Percentiles rank a stretch among this genome's conserved stretches.
Evolutionary conservation across 495 filamentous ascomycete genomes (phyloP).

Genomic region (Durotheca rogersii): DNA sequence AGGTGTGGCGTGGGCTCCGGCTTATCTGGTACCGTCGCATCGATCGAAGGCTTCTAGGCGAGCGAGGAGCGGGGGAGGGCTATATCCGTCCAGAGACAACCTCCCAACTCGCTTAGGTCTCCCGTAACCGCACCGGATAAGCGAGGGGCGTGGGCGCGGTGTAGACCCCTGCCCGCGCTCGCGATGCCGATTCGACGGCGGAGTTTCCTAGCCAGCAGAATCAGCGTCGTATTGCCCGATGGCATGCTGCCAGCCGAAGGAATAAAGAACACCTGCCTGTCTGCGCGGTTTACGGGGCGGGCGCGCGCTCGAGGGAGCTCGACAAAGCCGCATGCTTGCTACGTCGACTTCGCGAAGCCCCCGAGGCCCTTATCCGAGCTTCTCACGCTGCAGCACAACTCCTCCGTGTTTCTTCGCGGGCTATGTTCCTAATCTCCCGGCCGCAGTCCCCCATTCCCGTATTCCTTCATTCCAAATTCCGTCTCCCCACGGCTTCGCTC

Average conservation of each 20-base stretch:
- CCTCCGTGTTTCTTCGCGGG: constrained; percentile 8
- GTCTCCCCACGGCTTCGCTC: constrained; percentile 24
- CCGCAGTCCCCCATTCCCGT: constrained; percentile 25
- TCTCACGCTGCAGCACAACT: constrained; percentile 16
- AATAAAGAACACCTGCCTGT: too few relatives aligned
- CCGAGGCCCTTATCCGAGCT: neutral
- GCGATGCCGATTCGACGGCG: constrained; percentile 22
- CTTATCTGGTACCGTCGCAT: constrained; percentile 5
- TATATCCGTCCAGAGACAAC: constrained; percentile 15
- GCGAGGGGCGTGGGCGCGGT: too few relatives aligned
- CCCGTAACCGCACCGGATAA: too few relatives aligned
- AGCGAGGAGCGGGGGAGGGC: neutral
- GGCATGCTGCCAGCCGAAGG: constrained; percentile 12
- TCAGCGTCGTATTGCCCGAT: constrained; percentile 22
- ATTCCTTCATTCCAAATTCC: constrained; percentile 29
- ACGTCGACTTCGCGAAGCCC: too few relatives aligned
- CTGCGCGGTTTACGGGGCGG: too few relatives aligned
- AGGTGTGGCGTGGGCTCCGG: constrained; percentile 22
- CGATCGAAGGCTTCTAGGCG: too few relatives aligned
- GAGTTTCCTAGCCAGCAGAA: constrained; percentile 16
- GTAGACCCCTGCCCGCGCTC: constrained; percentile 16
- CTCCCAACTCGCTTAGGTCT: constrained; percentile 4
- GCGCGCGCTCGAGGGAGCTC: constrained; percentile 5
- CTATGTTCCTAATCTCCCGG: neutral
- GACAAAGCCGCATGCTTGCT: constrained; percentile 8